phyloP scores from a whole-genome alignment of 257 asterid genomes.

The Nicotiana knightiana region DNA sequence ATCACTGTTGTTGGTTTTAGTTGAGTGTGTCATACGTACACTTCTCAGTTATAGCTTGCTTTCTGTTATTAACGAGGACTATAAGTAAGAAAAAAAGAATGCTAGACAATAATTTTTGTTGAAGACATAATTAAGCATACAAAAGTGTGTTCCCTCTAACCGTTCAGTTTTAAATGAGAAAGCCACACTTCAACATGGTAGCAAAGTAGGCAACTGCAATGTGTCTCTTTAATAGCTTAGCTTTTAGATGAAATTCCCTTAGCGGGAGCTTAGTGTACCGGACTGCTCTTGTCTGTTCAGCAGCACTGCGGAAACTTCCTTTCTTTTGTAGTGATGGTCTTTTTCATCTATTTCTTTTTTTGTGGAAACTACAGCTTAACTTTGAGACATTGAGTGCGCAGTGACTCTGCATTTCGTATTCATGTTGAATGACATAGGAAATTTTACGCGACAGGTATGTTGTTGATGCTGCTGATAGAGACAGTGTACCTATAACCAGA shows the following conservation, averaged over 20 bases:
- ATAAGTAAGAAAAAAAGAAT: neutral
- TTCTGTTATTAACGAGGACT: neutral
- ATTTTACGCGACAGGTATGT: conserved; percentile 52
- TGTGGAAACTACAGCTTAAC: neutral
- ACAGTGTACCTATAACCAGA: conserved; percentile 73
- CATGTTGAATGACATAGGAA: neutral
- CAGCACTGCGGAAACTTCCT: neutral
- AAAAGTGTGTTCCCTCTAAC: neutral
- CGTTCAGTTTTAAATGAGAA: no score
- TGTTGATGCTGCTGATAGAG: conserved; percentile 94
- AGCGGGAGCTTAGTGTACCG: no score
- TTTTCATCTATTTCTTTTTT: neutral
- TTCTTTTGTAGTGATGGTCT: neutral
- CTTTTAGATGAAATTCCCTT: neutral
- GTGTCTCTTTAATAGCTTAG: neutral
- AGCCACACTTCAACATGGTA: no score
- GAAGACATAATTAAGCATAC: neutral
- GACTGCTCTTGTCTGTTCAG: neutral
- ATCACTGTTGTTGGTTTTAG: neutral
- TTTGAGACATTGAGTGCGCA: neutral
- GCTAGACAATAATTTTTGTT: neutral
- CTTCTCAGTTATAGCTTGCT: neutral
- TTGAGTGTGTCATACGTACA: neutral
- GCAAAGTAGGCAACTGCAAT: no score
- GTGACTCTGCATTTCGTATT: neutral